These are phyloP conservation scores for Zhuliangozyma blackwelliae DNA, from an alignment of 1,139 yeast genomes.

Conservation along the genomic window DNA sequence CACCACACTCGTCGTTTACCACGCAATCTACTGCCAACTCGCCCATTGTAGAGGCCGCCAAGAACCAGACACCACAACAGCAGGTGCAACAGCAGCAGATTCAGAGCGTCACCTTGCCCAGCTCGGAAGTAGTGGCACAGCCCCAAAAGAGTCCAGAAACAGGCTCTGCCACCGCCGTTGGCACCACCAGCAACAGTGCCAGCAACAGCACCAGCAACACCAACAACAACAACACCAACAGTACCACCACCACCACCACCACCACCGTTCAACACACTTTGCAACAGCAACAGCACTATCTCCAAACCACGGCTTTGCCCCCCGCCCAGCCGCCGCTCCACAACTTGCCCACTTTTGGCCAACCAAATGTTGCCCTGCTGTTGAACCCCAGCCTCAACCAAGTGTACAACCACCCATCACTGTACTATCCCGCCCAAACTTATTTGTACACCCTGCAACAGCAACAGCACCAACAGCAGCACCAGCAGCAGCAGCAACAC, in stretches of 20 bases:
- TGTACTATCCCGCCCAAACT: constrained; percentile 7
- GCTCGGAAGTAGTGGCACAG: constrained; percentile 10
- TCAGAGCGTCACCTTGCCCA: constrained; percentile 3
- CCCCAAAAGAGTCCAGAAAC: too few species aligned
- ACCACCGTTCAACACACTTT: too few species aligned
- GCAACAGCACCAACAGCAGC: constrained; percentile 7
- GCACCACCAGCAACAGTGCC: constrained; percentile 3
- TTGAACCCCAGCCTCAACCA: constrained; percentile 15
- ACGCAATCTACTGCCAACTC: constrained; percentile 37
- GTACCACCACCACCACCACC: too few species aligned
- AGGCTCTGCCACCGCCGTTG: too few species aligned
- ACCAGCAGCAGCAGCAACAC: constrained; percentile 4
- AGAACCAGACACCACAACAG: constrained; percentile 7
- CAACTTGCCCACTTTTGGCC: constrained; percentile 13
- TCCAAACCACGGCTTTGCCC: too few species aligned
- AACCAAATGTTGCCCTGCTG: constrained; percentile 9
- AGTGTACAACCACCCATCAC: constrained; percentile 11
- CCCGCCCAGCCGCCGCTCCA: constrained; percentile 3
- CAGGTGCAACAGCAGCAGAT: too few species aligned
- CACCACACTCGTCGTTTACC: constrained; percentile 35
- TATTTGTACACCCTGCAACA: constrained; percentile 6
- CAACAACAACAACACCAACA: too few species aligned
- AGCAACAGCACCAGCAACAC: constrained; percentile 11
- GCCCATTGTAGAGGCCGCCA: constrained; percentile 16
- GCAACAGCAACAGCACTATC: too few species aligned